phyloP scores from a whole-genome alignment of 345 rosid species.

The Populus euphratica region DNA sequence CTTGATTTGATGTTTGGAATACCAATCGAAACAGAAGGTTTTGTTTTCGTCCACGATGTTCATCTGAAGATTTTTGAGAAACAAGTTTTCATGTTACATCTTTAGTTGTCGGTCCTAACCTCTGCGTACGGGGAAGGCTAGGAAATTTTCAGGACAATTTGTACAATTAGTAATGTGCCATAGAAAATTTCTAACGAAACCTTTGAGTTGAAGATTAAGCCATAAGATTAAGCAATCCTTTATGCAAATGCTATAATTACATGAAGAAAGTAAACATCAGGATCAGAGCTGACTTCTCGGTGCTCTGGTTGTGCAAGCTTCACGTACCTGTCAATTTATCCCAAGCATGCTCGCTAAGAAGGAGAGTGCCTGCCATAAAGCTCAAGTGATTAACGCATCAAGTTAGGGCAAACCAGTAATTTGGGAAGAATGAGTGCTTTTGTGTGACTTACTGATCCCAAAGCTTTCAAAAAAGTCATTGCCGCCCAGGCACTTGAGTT shows the following conservation, averaged over 20 bases:
- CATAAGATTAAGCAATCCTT: background rate
- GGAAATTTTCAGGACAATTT: background rate
- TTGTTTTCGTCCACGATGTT: background rate
- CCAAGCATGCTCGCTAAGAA: background rate
- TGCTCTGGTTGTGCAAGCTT: background rate
- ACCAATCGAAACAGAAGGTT: background rate
- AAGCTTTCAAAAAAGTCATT: background rate
- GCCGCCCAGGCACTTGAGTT: conserved; percentile 3
- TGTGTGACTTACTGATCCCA: background rate
- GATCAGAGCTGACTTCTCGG: background rate
- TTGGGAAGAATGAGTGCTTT: background rate
- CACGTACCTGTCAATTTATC: background rate
- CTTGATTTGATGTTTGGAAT: background rate
- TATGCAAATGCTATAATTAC: background rate
- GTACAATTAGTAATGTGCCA: background rate
- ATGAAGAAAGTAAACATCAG: background rate
- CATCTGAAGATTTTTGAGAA: background rate
- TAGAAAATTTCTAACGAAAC: background rate
- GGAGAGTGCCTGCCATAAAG: too few species aligned
- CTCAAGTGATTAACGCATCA: background rate
- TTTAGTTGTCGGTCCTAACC: background rate
- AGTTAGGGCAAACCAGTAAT: conserved; percentile 5
- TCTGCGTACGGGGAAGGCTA: background rate
- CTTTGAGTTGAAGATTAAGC: background rate
- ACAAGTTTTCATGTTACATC: background rate